Base-by-base conservation (phyloP, 1,284 basidiomycete species). In the Puccinia triticina region DNA sequence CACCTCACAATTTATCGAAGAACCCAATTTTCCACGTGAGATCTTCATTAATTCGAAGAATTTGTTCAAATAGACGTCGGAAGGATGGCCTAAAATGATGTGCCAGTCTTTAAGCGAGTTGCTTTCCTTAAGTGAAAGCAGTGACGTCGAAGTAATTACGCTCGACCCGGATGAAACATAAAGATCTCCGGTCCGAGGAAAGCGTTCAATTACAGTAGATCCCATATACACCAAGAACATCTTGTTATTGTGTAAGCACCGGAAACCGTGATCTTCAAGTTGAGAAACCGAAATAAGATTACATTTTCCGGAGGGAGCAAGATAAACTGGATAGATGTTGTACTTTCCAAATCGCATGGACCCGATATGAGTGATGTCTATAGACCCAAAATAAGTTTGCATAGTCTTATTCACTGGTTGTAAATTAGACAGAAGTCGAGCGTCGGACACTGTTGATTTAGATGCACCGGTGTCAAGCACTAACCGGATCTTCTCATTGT, bases 331-430 rank as follows among this genome's bases (percentile, higher is more conserved):
- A 40, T 74, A 74, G 7, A 74, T 32, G 21, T 37, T 29, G 8
- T 10, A 50, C 8, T 32, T n/a, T 8, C 72, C 72, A 2, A 74
- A 32, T 21, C 40, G 21, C 12, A 74, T 12, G 11, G 26, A 50
- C 55, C 72, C 72, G 32, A 74, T 23, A 18, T 53, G 72, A 40
- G 72, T 74, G 11, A 74, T n/a, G n/a, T n/a, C n/a, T n/a, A n/a
- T n/a, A n/a, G n/a, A n/a, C n/a, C n/a, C n/a, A n/a, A n/a, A n/a
- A n/a, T n/a, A n/a, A n/a, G n/a, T n/a, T n/a, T n/a, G n/a, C n/a
- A n/a, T n/a, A n/a, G n/a, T n/a, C n/a, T n/a, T n/a, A n/a, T n/a
- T n/a, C n/a, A n/a, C n/a, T n/a, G n/a, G n/a, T n/a, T n/a, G n/a
- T n/a, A n/a, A n/a, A n/a, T n/a, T n/a, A n/a, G n/a, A n/a, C n/a